phyloP scores from a whole-genome alignment of 352 stramenopile genomes.

The Aphanomyces stellatus region DNA sequence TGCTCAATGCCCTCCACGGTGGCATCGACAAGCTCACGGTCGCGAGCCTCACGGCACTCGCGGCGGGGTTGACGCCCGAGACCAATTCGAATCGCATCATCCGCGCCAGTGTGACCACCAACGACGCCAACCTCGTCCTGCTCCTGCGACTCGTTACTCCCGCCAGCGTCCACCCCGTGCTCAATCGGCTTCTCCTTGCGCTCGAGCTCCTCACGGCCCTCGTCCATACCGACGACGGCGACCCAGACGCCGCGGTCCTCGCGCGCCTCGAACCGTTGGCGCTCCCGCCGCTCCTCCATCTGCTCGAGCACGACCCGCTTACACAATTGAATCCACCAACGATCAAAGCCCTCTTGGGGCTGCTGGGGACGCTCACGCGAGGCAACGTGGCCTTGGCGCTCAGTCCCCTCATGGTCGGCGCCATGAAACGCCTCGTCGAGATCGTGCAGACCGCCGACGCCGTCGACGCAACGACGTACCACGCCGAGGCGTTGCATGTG shows the following conservation, averaged over 20 bases:
- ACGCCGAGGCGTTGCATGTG: conserved; percentile 49
- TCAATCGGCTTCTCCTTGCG: background rate
- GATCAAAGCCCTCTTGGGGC: conserved; percentile 39
- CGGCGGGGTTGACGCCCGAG: background rate
- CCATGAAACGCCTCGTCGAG: conserved; percentile 39
- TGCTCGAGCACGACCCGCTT: background rate
- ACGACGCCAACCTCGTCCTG: background rate
- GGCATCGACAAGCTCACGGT: background rate
- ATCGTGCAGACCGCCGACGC: conserved; percentile 26
- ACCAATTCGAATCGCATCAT: background rate
- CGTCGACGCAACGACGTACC: conserved; percentile 27
- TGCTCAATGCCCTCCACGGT: background rate
- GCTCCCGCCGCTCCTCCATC: background rate
- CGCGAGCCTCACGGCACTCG: background rate
- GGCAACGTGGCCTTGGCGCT: conserved; percentile 26
- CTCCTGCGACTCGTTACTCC: background rate
- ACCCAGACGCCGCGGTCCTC: background rate
- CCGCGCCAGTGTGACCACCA: background rate
- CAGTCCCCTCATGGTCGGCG: conserved; percentile 30
- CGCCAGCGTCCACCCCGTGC: background rate
- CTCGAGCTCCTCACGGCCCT: conserved; percentile 6
- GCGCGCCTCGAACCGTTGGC: background rate
- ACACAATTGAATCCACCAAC: conserved; percentile 14
- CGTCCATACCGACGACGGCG: background rate
- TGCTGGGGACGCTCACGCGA: conserved; percentile 42